Base-by-base conservation (phyloP, 257 asterid species). In the Agastache rugosa region DNA sequence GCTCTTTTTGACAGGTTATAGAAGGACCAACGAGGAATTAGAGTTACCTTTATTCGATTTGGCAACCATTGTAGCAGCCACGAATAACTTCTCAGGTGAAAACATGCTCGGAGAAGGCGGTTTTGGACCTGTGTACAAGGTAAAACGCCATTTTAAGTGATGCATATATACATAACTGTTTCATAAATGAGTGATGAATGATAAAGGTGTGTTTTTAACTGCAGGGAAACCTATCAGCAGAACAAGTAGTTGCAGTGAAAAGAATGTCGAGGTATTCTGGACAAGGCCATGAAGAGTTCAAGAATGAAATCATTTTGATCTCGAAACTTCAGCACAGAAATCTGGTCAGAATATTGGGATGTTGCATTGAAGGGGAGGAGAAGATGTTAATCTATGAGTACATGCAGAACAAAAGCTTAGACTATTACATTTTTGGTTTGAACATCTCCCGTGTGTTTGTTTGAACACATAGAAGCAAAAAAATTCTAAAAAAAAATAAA, bases 101-200 rank as follows among this genome's bases (percentile, higher is more conserved):
- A 75, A 75, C 50, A 72, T 80, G 74, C 72, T 85, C 14, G 87
- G 89, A 22, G 77, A 82, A 78, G 89, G 87, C 19, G 85, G 89
- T 45, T 85, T 85, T 59, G 87, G 87, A 34, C 75, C 83, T 22
- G 87, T 85, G 58, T 85, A 82, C 79, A 78, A 78, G 67, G 77
- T 71, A 29, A 72, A 12, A 11, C 8, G 51, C 25, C 15, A 31
- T 22, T n/a, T 17, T 31, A 7, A n/a, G n/a, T 9, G 8, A 47
- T 50, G 8, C 16, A 50, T 16, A 62, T 16, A 62, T 34, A 8
- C 47, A 34, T 34, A 22, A 59, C 15, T 6, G 42, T 44, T 44
- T 12, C 11, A 58, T 10, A 58, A 22, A 11, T 11, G 56, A 17
- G 63, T 23, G 9, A 58, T 58, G 37, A 23, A 20, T 63, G 37